Base-by-base conservation (phyloP, 2,329 filamentous ascomycete species). In the Fusarium pininemorale region DNA sequence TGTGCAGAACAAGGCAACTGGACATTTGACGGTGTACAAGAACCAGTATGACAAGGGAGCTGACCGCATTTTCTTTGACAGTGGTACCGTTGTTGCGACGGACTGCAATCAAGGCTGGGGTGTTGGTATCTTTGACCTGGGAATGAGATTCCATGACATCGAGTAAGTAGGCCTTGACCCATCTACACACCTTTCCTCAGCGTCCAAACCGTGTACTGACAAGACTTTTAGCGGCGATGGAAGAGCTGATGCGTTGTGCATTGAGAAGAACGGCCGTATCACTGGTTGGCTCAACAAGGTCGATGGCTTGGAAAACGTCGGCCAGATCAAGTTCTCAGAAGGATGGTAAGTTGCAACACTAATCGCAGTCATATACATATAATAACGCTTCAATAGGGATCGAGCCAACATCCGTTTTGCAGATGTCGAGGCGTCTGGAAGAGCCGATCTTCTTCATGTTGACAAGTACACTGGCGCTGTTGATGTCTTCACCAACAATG, bases 81-180 rank as follows among this genome's bases (percentile, higher is more conserved):
- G 58, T 2, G 38, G 30, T n/a, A 61, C n/a, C 3, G 26, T 10
- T 26, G 37, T 42, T 9, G 39, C 20, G n/a, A 26, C 47, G 1
- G 26, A 22, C 18, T 62, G 59, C 4, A 41, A 30, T 2, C 48
- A 62, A 38, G 59, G 59, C 24, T 55, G 48, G 59, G 59, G 48
- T 3, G 48, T 62, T 20, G 38, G 48, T 6, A 55, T 55, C 11
- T 62, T 55, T 7, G 59, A 62, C 9, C 39, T 55, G 15, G 59
- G 59, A 38, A 62, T 62, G 59, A 56, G 59, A 16, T 30, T 62
- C 3, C 39, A 44, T 12, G 59, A 62, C n/a, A 55, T 62, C 1
- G 59, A 62, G 58, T 61, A 37, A 61, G 35, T 59, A 4, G 32
- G 32, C 32, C 32, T 0, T 2, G 32, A 3, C 6, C 2, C 14